phyloP scores from a whole-genome alignment of 352 stramenopile genomes.

The Lagenidium sp. region DNA sequence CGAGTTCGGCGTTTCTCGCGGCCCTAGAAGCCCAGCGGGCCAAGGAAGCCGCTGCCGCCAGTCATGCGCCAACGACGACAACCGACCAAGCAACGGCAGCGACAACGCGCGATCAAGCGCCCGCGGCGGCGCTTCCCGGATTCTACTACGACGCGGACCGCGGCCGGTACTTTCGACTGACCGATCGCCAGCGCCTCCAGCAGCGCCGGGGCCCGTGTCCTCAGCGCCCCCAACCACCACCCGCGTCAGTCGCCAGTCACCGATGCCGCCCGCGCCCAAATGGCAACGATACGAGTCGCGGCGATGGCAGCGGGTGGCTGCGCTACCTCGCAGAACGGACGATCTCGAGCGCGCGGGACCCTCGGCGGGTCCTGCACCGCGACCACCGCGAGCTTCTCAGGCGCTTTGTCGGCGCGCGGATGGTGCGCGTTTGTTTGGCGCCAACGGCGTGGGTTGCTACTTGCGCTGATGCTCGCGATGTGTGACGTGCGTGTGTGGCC shows the following conservation, averaged over 20 bases:
- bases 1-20: conserved; percentile 36
- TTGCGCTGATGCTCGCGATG: neutral
- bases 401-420: neutral
- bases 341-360: neutral
- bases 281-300: too few species aligned
- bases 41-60: conserved; percentile 10
- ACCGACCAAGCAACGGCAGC: neutral
- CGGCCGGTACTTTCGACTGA: conserved; percentile 39
- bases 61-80: neutral
- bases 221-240: too few species aligned
- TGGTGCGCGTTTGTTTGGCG: too few species aligned
- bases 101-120: neutral
- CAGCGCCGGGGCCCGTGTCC: conserved; percentile 6
- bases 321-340: conserved; percentile 3
- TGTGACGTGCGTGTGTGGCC: neutral
- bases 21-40: conserved; percentile 49
- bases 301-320: conserved; percentile 12
- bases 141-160: conserved; percentile 55
- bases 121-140: conserved; percentile 21
- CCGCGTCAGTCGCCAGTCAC: too few species aligned
- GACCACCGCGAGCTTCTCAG: conserved; percentile 4
- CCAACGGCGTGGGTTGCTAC: too few species aligned
- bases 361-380: neutral
- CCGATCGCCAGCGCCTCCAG: conserved; percentile 10
- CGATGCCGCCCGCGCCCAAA: too few species aligned